phyloP scores from a whole-genome alignment of 2,329 filamentous ascomycete genomes.

The Trichoderma atroviride region DNA sequence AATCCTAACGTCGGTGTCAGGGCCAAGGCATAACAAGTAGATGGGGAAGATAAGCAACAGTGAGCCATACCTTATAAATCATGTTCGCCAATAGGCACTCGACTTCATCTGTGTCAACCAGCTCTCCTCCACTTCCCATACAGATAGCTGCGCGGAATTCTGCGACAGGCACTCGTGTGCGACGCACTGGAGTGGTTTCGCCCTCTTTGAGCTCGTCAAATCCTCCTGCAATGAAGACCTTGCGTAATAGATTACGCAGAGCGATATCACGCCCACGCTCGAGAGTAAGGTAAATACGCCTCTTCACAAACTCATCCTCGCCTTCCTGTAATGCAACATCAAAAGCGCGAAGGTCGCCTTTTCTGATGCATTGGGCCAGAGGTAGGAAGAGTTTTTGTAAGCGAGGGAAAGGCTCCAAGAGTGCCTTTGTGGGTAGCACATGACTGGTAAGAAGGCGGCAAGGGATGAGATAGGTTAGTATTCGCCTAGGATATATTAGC shows the following conservation, averaged over 20 bases:
- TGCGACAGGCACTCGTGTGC: constrained; percentile 77
- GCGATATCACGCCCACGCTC: constrained; percentile 91
- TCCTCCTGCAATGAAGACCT: constrained; percentile 84
- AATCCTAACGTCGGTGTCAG: constrained; percentile 59
- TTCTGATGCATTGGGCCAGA: constrained; percentile 76
- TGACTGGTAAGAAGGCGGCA: constrained; percentile 89
- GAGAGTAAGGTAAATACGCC: constrained; percentile 90
- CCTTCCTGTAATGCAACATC: constrained; percentile 78
- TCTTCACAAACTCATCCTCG: constrained; percentile 91
- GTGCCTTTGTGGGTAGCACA: constrained; percentile 71
- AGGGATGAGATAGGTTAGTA: constrained; percentile 92
- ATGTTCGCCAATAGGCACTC: constrained; percentile 94
- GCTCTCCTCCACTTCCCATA: constrained; percentile 66
- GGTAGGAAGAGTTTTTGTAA: constrained; percentile 79
- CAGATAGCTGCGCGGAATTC: constrained; percentile 86
- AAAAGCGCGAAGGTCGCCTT: constrained; percentile 80
- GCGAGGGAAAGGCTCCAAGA: constrained; percentile 75
- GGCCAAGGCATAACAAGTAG: constrained; percentile 28
- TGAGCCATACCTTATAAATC: constrained; percentile 83
- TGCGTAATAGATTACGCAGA: constrained; percentile 85
- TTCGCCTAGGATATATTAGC: constrained; percentile 61
- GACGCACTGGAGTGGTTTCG: constrained; percentile 61
- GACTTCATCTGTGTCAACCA: constrained; percentile 85
- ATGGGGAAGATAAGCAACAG: neutral
- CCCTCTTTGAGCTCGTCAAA: constrained; percentile 77